Conservation (phyloP, 192 early-diverging fungal genomes). For the Gamsiella multidivaricata region DNA sequence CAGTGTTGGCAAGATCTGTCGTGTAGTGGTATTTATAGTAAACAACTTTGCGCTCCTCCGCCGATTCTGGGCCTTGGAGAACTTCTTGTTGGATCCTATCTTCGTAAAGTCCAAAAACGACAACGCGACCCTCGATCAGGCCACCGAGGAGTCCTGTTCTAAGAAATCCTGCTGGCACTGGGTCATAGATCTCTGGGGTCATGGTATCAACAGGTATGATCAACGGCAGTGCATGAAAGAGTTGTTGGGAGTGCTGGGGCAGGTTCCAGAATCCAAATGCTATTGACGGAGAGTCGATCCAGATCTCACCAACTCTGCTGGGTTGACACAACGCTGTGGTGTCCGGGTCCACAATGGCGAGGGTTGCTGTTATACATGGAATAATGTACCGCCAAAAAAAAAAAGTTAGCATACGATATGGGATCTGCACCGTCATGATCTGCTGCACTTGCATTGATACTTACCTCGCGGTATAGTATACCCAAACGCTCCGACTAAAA, state of each 20-base stretch:
- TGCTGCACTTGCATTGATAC: too few species aligned
- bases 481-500: slow-evolving; percentile 61
- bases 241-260: slow-evolving; percentile 73
- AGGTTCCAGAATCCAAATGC: slow-evolving; percentile 81
- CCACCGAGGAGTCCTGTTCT: slow-evolving; percentile 79
- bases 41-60: not conserved
- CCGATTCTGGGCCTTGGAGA: not conserved
- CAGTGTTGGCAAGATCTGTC: slow-evolving; percentile 35
- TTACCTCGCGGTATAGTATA: slow-evolving; percentile 66
- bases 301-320: slow-evolving; percentile 82
- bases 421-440: not conserved
- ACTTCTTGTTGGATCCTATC: slow-evolving; percentile 67
- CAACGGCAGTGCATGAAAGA: slow-evolving; percentile 73
- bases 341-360: slow-evolving; percentile 84
- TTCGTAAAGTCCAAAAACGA: slow-evolving; percentile 79
- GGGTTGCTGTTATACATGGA: slow-evolving; percentile 52
- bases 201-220: slow-evolving; percentile 49
- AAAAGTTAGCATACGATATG: slow-evolving; percentile 2
- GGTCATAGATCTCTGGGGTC: slow-evolving; percentile 60
- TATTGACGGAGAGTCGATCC: slow-evolving; percentile 77
- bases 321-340: slow-evolving; percentile 77
- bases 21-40: slow-evolving; percentile 19
- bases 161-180: slow-evolving; percentile 64
- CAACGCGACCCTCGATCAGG: slow-evolving; percentile 72
- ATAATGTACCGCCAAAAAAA: not conserved